Conservation (phyloP, 177 flowering plant species). For the Vitis hybrid region DNA sequence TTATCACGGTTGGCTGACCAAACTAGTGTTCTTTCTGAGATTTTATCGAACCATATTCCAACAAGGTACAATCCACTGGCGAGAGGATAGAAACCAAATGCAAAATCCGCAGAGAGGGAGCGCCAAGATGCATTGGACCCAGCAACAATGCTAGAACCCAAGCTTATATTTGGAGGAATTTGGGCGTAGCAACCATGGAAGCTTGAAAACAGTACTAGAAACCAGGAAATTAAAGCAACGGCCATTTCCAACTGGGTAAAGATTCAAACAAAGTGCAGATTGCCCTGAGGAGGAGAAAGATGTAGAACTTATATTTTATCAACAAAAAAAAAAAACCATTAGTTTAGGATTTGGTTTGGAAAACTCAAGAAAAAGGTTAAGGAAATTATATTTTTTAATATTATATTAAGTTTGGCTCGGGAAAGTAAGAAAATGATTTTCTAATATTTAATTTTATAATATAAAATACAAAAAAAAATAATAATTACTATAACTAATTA, state of each 20-base stretch:
- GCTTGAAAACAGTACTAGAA: conserved; percentile 5
- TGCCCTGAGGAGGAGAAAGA: too few species aligned
- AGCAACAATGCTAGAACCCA: conserved; percentile 11
- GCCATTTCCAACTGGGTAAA: conserved; percentile 3
- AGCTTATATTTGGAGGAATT: conserved; percentile 5
- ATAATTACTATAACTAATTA: too few species aligned
- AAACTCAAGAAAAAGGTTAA: too few species aligned
- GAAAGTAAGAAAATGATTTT: too few species aligned
- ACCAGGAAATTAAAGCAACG: neutral
- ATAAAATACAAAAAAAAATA: too few species aligned
- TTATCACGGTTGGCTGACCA: conserved; percentile 27
- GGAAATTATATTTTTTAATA: too few species aligned
- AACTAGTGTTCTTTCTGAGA: conserved; percentile 22
- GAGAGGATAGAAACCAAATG: conserved; percentile 28
- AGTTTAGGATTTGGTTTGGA: too few species aligned
- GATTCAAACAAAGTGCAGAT: neutral
- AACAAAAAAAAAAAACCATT: too few species aligned
- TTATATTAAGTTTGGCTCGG: too few species aligned
- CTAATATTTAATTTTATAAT: too few species aligned
- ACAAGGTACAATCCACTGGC: conserved; percentile 5
- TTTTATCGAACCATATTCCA: conserved; percentile 13
- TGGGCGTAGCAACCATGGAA: conserved; percentile 11
- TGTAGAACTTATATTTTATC: too few species aligned
- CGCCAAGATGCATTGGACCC: conserved; percentile 11
- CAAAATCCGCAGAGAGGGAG: conserved; percentile 26